phyloP scores from a whole-genome alignment of 345 rosid species.

The Durio zibethinus region DNA sequence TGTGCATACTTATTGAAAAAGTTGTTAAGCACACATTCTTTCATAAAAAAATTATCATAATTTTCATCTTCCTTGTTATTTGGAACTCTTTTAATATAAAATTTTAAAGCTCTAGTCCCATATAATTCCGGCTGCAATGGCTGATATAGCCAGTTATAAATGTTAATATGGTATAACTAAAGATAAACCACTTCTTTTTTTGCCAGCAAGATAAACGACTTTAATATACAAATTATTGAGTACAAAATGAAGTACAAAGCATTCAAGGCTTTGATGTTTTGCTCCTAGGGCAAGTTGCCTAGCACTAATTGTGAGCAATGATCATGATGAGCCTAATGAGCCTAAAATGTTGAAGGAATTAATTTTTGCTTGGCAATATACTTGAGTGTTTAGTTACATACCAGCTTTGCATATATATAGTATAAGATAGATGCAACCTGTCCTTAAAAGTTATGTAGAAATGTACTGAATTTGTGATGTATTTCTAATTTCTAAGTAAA shows the following conservation, averaged over 20 bases:
- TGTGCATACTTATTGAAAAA: background rate
- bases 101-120: background rate
- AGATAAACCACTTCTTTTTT: no score
- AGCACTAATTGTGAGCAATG: background rate
- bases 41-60: background rate
- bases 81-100: background rate
- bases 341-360: background rate
- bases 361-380: background rate
- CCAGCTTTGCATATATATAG: background rate
- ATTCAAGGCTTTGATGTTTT: background rate
- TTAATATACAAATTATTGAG: background rate
- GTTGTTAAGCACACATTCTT: background rate
- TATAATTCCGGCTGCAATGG: no score
- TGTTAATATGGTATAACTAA: no score
- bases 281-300: background rate
- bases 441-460: background rate
- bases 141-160: no score
- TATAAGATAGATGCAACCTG: background rate
- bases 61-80: background rate
- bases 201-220: background rate
- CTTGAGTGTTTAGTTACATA: background rate
- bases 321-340: background rate
- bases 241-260: background rate
- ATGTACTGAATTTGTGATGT: background rate
- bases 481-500: background rate